These are phyloP conservation scores for Coniochaeta hoffmannii DNA, from an alignment of 2,329 filamentous ascomycete species.

Conservation along the genomic window DNA sequence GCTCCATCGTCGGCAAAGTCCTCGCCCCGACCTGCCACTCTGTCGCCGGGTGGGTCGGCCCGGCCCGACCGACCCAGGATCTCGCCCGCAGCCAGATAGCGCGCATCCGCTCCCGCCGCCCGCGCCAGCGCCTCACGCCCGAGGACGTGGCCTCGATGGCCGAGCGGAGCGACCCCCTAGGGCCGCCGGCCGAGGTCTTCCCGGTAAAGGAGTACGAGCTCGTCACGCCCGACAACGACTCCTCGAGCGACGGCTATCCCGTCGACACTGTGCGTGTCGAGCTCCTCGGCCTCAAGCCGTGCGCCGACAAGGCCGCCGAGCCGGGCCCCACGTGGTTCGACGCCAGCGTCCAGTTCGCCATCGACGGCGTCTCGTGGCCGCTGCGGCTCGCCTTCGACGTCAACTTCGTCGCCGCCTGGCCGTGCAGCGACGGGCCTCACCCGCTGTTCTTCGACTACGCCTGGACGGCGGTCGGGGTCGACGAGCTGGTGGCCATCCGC, in stretches of 20 bases:
- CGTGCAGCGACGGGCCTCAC: constrained; percentile 56
- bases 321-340: constrained; percentile 44
- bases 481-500: constrained; percentile 56
- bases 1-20: constrained; percentile 68
- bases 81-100: constrained; percentile 63
- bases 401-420: constrained; percentile 58
- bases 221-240: constrained; percentile 45
- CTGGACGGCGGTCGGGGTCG: constrained; percentile 50
- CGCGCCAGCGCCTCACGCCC: constrained; percentile 43
- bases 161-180: constrained; percentile 61
- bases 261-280: constrained; percentile 66
- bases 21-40: constrained; percentile 64
- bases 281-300: constrained; percentile 51
- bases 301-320: constrained; percentile 4
- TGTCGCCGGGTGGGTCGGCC: constrained; percentile 68
- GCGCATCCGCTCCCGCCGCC: constrained; percentile 53
- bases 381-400: constrained; percentile 57
- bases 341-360: constrained; percentile 55
- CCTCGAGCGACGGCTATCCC: constrained; percentile 28
- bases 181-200: constrained; percentile 53
- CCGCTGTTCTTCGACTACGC: constrained; percentile 67
- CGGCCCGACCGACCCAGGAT: constrained; percentile 60
- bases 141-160: constrained; percentile 59
- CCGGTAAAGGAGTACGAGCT: constrained; percentile 63
- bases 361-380: constrained; percentile 56